phyloP scores from a whole-genome alignment of 257 asterid genomes.

The Nicotiana paniculata region DNA sequence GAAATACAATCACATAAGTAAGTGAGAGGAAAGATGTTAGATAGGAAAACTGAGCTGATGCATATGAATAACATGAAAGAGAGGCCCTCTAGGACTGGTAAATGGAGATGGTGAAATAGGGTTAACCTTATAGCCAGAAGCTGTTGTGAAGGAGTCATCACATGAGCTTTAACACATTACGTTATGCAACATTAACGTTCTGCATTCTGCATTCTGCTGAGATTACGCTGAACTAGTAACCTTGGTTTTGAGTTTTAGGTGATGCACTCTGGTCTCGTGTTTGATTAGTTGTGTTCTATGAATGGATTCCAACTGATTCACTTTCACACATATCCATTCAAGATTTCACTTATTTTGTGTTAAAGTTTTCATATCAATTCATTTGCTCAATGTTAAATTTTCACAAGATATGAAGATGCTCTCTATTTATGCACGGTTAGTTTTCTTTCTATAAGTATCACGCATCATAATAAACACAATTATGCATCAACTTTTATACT shows the following conservation, averaged over 20 bases:
- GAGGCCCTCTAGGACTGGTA: neutral
- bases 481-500: neutral
- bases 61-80: neutral
- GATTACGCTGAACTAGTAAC: neutral
- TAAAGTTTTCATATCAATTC: neutral
- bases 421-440: neutral
- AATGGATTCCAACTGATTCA: neutral
- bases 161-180: neutral
- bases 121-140: neutral
- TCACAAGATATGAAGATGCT: neutral
- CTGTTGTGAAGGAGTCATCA: neutral
- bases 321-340: neutral
- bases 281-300: neutral
- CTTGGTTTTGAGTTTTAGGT: neutral
- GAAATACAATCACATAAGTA: neutral
- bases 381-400: neutral
- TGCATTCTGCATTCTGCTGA: neutral
- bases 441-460: neutral
- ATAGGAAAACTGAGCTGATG: neutral
- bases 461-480: neutral
- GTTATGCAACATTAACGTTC: neutral
- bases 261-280: neutral
- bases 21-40: neutral
- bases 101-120: neutral
- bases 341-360: neutral